A percentile compares a stretch with the other conserved stretches of the same genome.
Evolutionary conservation across 805 yeast genomes (phyloP).

Genomic region (Cyberlindnera nakhonratchasimensis): DNA sequence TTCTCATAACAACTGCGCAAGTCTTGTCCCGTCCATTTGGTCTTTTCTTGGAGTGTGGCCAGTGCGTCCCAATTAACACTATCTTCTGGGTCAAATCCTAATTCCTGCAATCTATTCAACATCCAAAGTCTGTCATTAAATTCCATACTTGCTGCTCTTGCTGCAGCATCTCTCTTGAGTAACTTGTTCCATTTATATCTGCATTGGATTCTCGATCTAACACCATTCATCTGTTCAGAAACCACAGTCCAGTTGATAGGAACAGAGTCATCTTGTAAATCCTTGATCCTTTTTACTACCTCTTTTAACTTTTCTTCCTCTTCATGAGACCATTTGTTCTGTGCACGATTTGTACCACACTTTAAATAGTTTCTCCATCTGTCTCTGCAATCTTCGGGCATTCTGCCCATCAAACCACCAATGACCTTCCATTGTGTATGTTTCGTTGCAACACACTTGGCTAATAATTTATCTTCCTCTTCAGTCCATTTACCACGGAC

Average conservation of each 20-base stretch:
- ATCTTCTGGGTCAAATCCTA: constrained; percentile 39
- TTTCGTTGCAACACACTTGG: constrained; percentile 56
- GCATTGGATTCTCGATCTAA: constrained; percentile 88
- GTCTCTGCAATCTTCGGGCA: constrained; percentile 98
- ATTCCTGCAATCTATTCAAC: constrained; percentile 42
- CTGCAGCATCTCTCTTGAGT: constrained; percentile 52
- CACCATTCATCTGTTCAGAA: constrained; percentile 85
- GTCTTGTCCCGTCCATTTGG: constrained; percentile 58
- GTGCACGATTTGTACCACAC: constrained; percentile 75
- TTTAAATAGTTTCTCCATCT: constrained; percentile 94
- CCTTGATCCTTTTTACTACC: constrained; percentile 50
- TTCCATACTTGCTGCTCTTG: constrained; percentile 42
- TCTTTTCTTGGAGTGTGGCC: constrained; percentile 42
- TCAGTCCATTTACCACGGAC: constrained; percentile 89
- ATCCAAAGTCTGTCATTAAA: constrained; percentile 49
- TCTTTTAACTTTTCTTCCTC: constrained; percentile 63
- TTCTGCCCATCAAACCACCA: constrained; percentile 76
- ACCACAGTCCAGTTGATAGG: constrained; percentile 88
- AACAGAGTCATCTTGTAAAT: constrained; percentile 33
- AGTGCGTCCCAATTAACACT: constrained; percentile 54
- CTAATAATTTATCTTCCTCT: constrained; percentile 71
- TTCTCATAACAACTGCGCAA: constrained; percentile 58
- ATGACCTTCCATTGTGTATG: constrained; percentile 88
- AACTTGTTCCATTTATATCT: constrained; percentile 93
- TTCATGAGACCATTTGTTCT: constrained; percentile 73